These are phyloP conservation scores for Extremus antarcticus DNA, from an alignment of 495 filamentous ascomycete genomes.

Conservation along the genomic window DNA sequence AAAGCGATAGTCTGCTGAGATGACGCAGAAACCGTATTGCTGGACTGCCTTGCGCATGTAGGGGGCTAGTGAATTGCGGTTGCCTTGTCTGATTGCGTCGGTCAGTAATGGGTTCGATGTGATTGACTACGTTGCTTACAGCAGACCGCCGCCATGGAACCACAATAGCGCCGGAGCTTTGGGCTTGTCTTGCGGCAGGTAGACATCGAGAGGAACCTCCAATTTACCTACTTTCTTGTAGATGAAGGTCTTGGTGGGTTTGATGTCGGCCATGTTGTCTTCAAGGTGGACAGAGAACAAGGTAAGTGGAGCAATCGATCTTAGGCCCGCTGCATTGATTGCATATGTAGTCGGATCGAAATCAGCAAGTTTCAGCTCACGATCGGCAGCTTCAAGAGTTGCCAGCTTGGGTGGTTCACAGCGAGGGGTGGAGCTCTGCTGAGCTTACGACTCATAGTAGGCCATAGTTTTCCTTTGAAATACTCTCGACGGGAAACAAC, in stretches of 20 bases:
- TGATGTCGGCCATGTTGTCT: neutral
- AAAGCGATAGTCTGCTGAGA: slow-evolving; percentile 17
- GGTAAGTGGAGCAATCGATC: too few species aligned
- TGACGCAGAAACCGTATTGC: slow-evolving; percentile 7
- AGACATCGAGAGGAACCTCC: slow-evolving; percentile 11
- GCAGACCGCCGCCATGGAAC: slow-evolving; percentile 28
- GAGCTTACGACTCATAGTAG: too few species aligned
- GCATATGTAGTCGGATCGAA: too few species aligned
- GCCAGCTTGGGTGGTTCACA: too few species aligned
- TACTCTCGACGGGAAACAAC: too few species aligned
- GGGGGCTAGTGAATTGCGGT: neutral
- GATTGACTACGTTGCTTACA: neutral
- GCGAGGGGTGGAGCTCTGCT: too few species aligned
- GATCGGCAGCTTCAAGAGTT: too few species aligned
- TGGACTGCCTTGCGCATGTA: slow-evolving; percentile 7
- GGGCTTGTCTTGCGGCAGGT: slow-evolving; percentile 4
- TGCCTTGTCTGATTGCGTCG: slow-evolving; percentile 1
- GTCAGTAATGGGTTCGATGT: neutral
- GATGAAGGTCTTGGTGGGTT: slow-evolving; percentile 4
- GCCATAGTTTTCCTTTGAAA: too few species aligned
- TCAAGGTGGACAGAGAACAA: neutral
- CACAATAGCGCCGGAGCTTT: slow-evolving; percentile 25
- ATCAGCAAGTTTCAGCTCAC: too few species aligned
- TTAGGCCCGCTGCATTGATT: too few species aligned
- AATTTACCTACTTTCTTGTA: slow-evolving; percentile 12